Evolutionary conservation across 1,139 yeast species (phyloP).

Genomic region (Trichomonascaceae sp.): DNA sequence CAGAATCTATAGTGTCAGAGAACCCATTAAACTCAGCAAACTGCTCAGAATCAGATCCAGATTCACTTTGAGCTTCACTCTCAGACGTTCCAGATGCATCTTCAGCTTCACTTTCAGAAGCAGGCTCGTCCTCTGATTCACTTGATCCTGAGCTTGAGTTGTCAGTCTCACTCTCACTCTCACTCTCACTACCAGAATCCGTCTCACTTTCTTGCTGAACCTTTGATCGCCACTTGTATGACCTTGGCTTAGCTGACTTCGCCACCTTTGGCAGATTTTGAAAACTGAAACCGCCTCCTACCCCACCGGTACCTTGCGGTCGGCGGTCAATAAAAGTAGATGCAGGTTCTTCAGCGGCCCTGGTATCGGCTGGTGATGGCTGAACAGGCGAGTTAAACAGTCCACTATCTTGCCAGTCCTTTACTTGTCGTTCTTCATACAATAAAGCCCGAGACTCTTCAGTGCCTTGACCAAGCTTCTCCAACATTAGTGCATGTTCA

Average conservation of each 20-base stretch:
- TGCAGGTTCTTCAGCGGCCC: slow-evolving; percentile 13
- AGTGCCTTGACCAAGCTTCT: slow-evolving; percentile 58
- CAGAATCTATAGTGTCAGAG: slow-evolving; percentile 7
- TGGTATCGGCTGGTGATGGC: slow-evolving; percentile 3
- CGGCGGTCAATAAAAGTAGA: slow-evolving; percentile 62
- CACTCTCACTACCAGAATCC: slow-evolving; percentile 3
- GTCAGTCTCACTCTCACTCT: slow-evolving; percentile 2
- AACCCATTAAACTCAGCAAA: slow-evolving; percentile 10
- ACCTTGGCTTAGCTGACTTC: slow-evolving; percentile 33
- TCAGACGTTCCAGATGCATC: slow-evolving; percentile 9
- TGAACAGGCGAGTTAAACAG: slow-evolving; percentile 8
- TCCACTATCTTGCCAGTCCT: slow-evolving; percentile 45
- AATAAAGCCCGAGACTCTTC: slow-evolving; percentile 49
- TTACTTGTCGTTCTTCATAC: slow-evolving; percentile 56
- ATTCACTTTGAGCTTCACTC: slow-evolving; percentile 6
- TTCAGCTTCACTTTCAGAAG: slow-evolving; percentile 1
- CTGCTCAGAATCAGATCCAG: slow-evolving; percentile 4
- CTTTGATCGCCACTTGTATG: slow-evolving; percentile 46
- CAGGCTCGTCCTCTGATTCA: slow-evolving; percentile 1
- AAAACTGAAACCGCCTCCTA: slow-evolving; percentile 49
- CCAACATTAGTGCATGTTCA: slow-evolving; percentile 62
- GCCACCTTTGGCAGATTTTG: slow-evolving; percentile 37
- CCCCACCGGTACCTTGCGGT: slow-evolving; percentile 49
- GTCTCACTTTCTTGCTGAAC: slow-evolving; percentile 33
- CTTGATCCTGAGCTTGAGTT: slow-evolving; percentile 1